Evolutionary conservation across 441 rosid genomes (phyloP).

Genomic region (Gossypium aridum): DNA sequence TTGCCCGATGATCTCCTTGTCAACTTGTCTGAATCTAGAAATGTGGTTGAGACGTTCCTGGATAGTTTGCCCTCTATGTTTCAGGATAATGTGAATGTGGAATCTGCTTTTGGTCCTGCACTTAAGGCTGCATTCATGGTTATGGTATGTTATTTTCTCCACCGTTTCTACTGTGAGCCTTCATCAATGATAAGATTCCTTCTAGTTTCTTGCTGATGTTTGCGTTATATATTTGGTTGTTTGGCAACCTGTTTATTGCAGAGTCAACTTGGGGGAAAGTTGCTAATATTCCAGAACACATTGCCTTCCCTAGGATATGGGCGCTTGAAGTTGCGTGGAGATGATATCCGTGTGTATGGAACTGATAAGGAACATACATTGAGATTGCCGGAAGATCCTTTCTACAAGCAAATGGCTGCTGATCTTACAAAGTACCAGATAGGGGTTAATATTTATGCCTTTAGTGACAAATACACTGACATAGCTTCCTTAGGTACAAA

Average conservation of each 20-base stretch:
- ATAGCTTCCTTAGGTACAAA: slow-evolving; percentile 88
- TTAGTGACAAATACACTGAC: slow-evolving; percentile 91
- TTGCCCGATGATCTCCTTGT: slow-evolving; percentile 98
- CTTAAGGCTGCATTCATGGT: slow-evolving; percentile 90
- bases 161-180: slow-evolving; percentile 11
- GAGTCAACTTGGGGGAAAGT: slow-evolving; percentile 96
- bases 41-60: slow-evolving; percentile 82
- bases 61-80: slow-evolving; percentile 97
- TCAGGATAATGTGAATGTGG: slow-evolving; percentile 80
- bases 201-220: slow-evolving; percentile 1
- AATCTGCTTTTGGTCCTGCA: slow-evolving; percentile 99
- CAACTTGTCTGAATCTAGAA: slow-evolving; percentile 95
- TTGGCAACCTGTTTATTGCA: slow-evolving; percentile 23
- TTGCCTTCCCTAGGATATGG: slow-evolving; percentile 97
- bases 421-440: slow-evolving; percentile 97
- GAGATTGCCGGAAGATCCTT: slow-evolving; percentile 88
- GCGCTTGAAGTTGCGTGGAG: slow-evolving; percentile 92
- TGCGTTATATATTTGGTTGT: slow-evolving; percentile 3
- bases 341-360: slow-evolving; percentile 93
- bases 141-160: slow-evolving; percentile 60
- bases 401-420: slow-evolving; percentile 99
- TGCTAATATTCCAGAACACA: slow-evolving; percentile 84
- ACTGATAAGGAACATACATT: slow-evolving; percentile 87
- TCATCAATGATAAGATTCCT: not conserved
- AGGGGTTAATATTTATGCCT: slow-evolving; percentile 84